A percentile compares a stretch with the other conserved stretches of the same genome.
Evolutionary conservation across 352 stramenopile species (phyloP).

Genomic region (Pythium plurisporium): DNA sequence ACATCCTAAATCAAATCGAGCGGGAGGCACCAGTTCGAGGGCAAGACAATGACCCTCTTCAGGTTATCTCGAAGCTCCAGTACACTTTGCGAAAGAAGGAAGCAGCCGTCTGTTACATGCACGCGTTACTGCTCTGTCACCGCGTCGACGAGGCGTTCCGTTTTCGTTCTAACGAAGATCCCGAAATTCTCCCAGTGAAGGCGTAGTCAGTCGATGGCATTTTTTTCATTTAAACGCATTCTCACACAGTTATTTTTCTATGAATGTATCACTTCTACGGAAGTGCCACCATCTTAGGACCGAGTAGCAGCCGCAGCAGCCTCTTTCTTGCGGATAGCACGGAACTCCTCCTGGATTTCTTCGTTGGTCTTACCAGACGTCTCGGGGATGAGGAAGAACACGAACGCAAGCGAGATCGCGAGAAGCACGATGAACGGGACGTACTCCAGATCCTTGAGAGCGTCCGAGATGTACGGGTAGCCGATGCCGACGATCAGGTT

Average conservation of each 20-base stretch:
- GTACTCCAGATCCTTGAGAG: conserved; percentile 36
- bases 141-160: too few species aligned
- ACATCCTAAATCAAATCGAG: too few species aligned
- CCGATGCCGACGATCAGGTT: conserved; percentile 53
- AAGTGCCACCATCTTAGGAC: not conserved
- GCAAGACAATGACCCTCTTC: too few species aligned
- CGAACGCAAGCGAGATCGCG: conserved; percentile 8
- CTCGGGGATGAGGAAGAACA: conserved; percentile 16
- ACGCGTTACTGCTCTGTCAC: too few species aligned
- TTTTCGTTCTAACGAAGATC: too few species aligned
- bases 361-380: conserved; percentile 21
- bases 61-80: too few species aligned
- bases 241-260: not conserved
- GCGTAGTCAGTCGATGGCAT: too few species aligned
- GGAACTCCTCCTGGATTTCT: conserved; percentile 24
- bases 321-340: conserved; percentile 18
- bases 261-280: not conserved
- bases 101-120: too few species aligned
- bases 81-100: too few species aligned
- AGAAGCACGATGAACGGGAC: conserved; percentile 16
- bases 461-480: conserved; percentile 52
- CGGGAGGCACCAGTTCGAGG: too few species aligned
- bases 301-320: not conserved
- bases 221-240: too few species aligned
- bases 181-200: too few species aligned